phyloP scores from a whole-genome alignment of 2,329 filamentous ascomycete genomes.

The Didymella pinodella region DNA sequence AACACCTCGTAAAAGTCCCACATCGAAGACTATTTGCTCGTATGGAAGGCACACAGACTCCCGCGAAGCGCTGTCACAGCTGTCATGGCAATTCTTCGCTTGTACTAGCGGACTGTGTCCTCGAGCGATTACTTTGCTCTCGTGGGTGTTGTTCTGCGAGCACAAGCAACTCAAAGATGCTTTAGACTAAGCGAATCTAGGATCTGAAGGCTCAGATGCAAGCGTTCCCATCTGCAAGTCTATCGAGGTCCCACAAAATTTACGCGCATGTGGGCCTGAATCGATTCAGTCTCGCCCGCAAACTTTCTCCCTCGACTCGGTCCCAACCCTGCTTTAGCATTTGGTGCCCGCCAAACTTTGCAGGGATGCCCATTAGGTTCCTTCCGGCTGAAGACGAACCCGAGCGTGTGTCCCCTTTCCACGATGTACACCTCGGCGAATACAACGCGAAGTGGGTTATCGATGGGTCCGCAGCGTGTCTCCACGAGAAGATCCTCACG shows the following conservation, averaged over 20 bases:
- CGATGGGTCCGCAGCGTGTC: background rate
- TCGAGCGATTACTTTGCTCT: background rate
- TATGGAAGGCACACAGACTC: slow-evolving; percentile 11
- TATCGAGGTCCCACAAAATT: slow-evolving; percentile 1
- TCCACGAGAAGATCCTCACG: slow-evolving; percentile 10
- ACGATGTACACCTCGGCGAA: slow-evolving; percentile 2
- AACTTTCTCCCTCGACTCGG: slow-evolving; percentile 1
- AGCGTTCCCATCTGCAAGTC: background rate
- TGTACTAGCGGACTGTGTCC: background rate
- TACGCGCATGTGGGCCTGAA: slow-evolving; percentile 1
- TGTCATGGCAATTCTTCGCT: slow-evolving; percentile 13
- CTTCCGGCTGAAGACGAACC: slow-evolving; percentile 1
- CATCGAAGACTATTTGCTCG: background rate
- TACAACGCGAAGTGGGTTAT: background rate
- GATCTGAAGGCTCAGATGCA: background rate
- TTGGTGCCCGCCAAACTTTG: slow-evolving; percentile 2
- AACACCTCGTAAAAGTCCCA: background rate
- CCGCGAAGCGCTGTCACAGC: slow-evolving; percentile 5
- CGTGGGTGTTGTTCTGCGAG: background rate
- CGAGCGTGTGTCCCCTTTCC: slow-evolving; percentile 2
- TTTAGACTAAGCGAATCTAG: background rate
- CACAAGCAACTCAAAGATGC: background rate
- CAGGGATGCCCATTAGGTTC: slow-evolving; percentile 4
- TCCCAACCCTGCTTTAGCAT: background rate
- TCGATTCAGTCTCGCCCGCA: slow-evolving; percentile 2